Conservation (phyloP, 1,284 basidiomycete species). For the Sanguinoderma infundibulare region DNA sequence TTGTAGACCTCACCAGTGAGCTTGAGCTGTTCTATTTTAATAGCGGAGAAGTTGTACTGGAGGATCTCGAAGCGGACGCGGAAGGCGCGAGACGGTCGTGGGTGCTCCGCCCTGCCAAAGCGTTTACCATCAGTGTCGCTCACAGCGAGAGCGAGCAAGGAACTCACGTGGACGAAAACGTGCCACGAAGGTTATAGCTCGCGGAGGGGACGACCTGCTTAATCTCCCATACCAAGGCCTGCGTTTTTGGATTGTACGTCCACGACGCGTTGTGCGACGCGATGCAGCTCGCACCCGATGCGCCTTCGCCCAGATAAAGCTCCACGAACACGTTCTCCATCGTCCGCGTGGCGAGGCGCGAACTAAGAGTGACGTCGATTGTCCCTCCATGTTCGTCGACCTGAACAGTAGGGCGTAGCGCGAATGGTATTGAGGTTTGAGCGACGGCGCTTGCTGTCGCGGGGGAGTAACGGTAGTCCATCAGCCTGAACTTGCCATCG, state of each 20-base stretch:
- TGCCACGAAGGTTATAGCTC: constrained; percentile 75
- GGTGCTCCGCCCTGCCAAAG: constrained; percentile 38
- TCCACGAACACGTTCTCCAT: constrained; percentile 77
- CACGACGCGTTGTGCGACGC: constrained; percentile 74
- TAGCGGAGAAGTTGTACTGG: constrained; percentile 75
- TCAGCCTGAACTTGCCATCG: constrained; percentile 88
- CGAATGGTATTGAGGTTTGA: constrained; percentile 66
- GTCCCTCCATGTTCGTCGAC: constrained; percentile 68
- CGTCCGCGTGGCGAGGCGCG: constrained; percentile 64
- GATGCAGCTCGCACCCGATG: constrained; percentile 68
- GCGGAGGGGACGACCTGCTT: constrained; percentile 70
- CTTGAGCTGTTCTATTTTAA: constrained; percentile 87
- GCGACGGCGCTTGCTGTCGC: constrained; percentile 42
- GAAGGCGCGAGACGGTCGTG: constrained; percentile 72
- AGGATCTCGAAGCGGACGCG: constrained; percentile 74
- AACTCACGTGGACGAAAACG: constrained; percentile 71
- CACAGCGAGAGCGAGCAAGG: background rate
- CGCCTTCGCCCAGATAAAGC: constrained; percentile 74
- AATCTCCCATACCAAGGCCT: constrained; percentile 82
- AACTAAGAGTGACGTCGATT: constrained; percentile 74
- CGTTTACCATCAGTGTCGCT: background rate
- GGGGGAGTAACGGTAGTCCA: constrained; percentile 77
- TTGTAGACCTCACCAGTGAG: constrained; percentile 85
- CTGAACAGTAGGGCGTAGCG: constrained; percentile 63
- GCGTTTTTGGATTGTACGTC: constrained; percentile 74